Conservation (phyloP, 2,329 filamentous ascomycete species). For the Stagonosporopsis rhizophila region DNA sequence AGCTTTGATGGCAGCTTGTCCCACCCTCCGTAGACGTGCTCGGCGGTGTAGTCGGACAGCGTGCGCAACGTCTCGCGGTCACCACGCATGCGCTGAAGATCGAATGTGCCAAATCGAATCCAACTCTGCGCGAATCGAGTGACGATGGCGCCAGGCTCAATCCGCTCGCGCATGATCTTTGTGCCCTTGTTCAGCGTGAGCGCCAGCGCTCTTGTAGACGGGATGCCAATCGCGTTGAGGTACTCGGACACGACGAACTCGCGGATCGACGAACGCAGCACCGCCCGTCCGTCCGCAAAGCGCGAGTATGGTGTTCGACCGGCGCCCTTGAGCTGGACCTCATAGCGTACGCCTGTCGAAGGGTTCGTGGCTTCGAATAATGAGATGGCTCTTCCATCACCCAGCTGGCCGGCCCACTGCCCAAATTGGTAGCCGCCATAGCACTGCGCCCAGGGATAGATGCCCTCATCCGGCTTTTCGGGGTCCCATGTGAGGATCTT, state of each 20-base stretch:
- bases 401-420: slow-evolving; percentile 93
- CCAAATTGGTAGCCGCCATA: slow-evolving; percentile 81
- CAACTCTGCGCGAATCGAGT: slow-evolving; percentile 89
- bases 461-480: slow-evolving; percentile 57
- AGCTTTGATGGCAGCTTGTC: slow-evolving; percentile 73
- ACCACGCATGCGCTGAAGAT: slow-evolving; percentile 82
- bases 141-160: slow-evolving; percentile 92
- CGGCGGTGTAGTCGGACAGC: slow-evolving; percentile 82
- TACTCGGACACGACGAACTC: slow-evolving; percentile 94
- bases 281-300: slow-evolving; percentile 95
- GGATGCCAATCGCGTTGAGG: slow-evolving; percentile 83
- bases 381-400: slow-evolving; percentile 92
- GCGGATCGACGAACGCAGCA: slow-evolving; percentile 88
- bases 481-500: slow-evolving; percentile 80
- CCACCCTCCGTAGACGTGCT: slow-evolving; percentile 89
- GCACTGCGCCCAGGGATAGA: slow-evolving; percentile 98
- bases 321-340: slow-evolving; percentile 93
- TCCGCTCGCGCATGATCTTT: slow-evolving; percentile 76
- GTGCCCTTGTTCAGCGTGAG: slow-evolving; percentile 75
- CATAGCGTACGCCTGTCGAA: slow-evolving; percentile 74
- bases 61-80: slow-evolving; percentile 77
- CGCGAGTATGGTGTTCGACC: slow-evolving; percentile 93
- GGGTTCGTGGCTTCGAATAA: slow-evolving; percentile 89
- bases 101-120: slow-evolving; percentile 94
- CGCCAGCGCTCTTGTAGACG: slow-evolving; percentile 84